Percentiles rank a stretch among this genome's conserved stretches.
phyloP scores from a whole-genome alignment of 352 stramenopile species.

The Pythium insidiosum region DNA sequence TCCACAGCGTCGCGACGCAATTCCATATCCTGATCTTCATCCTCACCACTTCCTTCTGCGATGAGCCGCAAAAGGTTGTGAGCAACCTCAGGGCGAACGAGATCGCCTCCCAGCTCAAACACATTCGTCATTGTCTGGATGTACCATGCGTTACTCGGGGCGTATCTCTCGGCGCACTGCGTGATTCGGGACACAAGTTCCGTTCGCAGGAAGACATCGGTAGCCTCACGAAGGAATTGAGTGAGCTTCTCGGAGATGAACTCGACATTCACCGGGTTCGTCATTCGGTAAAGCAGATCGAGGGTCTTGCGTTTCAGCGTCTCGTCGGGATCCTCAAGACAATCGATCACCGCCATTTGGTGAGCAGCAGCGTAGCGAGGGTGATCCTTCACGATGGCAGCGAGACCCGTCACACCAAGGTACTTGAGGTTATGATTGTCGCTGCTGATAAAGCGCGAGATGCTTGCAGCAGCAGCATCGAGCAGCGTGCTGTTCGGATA shows the following conservation, averaged over 20 bases:
- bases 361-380: conserved; percentile 96
- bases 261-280: conserved; percentile 99
- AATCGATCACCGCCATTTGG: conserved; percentile 99
- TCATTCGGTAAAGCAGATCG: conserved; percentile 97
- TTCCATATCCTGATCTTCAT: conserved; percentile 94
- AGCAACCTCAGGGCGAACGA: conserved; percentile 95
- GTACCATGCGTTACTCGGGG: conserved; percentile 98
- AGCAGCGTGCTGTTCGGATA: conserved; percentile 98
- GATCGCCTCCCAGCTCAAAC: conserved; percentile 94
- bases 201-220: conserved; percentile 96
- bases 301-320: conserved; percentile 99
- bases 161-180: conserved; percentile 95
- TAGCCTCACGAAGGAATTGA: conserved; percentile 92
- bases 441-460: conserved; percentile 92
- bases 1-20: conserved; percentile 95
- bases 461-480: conserved; percentile 89
- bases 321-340: conserved; percentile 98
- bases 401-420: conserved; percentile 97
- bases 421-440: conserved; percentile 99
- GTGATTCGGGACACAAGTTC: conserved; percentile 97
- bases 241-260: conserved; percentile 99
- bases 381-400: conserved; percentile 96
- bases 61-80: conserved; percentile 99
- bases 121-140: conserved; percentile 97
- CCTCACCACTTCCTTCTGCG: conserved; percentile 95